phyloP scores from a whole-genome alignment of 371 early-diverging fungal species.

The Syncephalastrum contaminatum region DNA sequence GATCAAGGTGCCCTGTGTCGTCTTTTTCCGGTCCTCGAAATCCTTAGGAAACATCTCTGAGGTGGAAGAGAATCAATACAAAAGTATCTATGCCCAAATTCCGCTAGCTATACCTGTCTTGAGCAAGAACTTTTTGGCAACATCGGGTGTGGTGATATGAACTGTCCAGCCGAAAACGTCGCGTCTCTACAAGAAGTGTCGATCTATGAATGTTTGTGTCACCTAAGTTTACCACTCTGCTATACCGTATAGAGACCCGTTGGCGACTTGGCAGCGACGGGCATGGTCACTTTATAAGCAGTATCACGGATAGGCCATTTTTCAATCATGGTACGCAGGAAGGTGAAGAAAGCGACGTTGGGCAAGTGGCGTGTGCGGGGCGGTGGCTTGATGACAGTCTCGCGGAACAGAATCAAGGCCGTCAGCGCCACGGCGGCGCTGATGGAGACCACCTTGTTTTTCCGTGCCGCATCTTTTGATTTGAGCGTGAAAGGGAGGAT shows the following conservation, averaged over 20 bases:
- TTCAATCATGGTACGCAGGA: background rate
- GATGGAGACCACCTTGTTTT: too few relatives aligned
- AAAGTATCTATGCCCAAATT: background rate
- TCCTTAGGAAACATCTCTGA: constrained; percentile 26
- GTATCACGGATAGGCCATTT: constrained; percentile 6
- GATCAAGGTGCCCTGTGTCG: constrained; percentile 6
- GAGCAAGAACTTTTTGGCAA: constrained; percentile 14
- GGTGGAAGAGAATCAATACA: background rate
- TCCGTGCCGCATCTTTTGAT: too few relatives aligned
- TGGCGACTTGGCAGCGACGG: background rate
- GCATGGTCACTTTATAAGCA: constrained; percentile 6
- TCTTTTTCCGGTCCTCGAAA: background rate
- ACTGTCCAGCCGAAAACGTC: constrained; percentile 21
- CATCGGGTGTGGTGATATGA: constrained; percentile 19
- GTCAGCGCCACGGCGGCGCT: too few relatives aligned
- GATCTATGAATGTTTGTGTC: background rate
- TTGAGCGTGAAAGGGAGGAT: too few relatives aligned
- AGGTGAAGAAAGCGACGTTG: constrained; percentile 4
- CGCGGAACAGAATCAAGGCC: too few relatives aligned
- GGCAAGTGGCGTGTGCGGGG: constrained; percentile 13
- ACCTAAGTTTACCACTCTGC: too few relatives aligned
- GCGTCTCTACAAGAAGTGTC: background rate
- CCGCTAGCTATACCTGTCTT: constrained; percentile 11
- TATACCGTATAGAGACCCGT: constrained; percentile 12
- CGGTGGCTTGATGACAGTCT: constrained; percentile 1